phyloP scores from a whole-genome alignment of 106 monocot genomes.

The Dendrobium huoshanense region DNA sequence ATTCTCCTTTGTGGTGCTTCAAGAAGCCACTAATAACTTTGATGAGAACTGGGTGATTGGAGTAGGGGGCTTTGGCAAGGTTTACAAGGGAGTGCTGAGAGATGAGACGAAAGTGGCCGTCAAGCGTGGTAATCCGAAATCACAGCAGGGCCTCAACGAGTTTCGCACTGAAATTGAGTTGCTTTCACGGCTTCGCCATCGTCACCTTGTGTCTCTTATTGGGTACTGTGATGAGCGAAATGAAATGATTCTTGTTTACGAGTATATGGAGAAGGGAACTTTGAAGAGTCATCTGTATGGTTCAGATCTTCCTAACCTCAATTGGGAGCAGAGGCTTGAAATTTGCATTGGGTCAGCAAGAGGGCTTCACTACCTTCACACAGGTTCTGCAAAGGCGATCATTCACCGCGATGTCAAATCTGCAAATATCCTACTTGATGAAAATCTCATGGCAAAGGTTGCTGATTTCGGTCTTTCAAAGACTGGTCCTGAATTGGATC shows the following conservation, averaged over 20 bases:
- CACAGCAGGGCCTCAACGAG: conserved; percentile 68
- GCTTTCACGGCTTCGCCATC: conserved; percentile 60
- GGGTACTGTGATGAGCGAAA: conserved; percentile 64
- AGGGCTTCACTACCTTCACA: conserved; percentile 79
- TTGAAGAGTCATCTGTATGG: conserved; percentile 67
- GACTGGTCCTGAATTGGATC: conserved; percentile 70
- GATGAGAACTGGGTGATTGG: conserved; percentile 75
- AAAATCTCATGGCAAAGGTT: conserved; percentile 61
- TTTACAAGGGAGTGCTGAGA: conserved; percentile 56
- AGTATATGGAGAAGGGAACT: conserved; percentile 76
- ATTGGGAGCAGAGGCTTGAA: conserved; percentile 65
- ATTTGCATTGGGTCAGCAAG: conserved; percentile 62
- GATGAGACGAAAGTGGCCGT: conserved; percentile 60
- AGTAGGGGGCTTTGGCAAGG: conserved; percentile 76
- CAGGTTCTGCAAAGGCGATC: conserved; percentile 55
- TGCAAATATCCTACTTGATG: conserved; percentile 68
- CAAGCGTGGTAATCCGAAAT: conserved; percentile 59
- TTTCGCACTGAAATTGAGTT: conserved; percentile 70
- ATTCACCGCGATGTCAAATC: conserved; percentile 79
- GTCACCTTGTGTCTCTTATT: conserved; percentile 71
- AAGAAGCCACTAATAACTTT: conserved; percentile 62
- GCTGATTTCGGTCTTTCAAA: conserved; percentile 74
- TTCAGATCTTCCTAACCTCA: conserved; percentile 43
- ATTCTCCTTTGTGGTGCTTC: conserved; percentile 44
- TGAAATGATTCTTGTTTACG: conserved; percentile 76